Percentiles rank a stretch among this genome's conserved stretches.
phyloP scores from a whole-genome alignment of 306 rosid genomes.

The Vigna nakashimae region DNA sequence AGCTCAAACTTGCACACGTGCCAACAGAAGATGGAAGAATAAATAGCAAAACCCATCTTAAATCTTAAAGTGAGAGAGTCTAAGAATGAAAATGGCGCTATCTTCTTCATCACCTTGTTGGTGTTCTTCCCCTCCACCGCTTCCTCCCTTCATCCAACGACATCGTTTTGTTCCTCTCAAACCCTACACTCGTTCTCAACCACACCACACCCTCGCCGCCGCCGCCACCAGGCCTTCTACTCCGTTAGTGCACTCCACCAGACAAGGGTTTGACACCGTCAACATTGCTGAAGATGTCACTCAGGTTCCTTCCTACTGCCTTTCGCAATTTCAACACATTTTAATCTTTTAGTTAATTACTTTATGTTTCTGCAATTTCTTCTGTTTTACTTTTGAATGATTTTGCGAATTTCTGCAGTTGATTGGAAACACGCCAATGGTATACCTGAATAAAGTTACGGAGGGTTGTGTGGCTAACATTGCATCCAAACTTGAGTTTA shows the following conservation, averaged over 20 bases:
- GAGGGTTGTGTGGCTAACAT: constrained; percentile 80
- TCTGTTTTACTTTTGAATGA: neutral
- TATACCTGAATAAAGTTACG: constrained; percentile 86
- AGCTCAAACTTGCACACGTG: neutral
- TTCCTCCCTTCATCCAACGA: constrained; percentile 42
- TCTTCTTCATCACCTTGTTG: constrained; percentile 37
- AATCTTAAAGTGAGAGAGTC: constrained; percentile 10
- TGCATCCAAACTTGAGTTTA: constrained; percentile 98
- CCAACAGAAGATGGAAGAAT: neutral
- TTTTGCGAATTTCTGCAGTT: constrained; percentile 54
- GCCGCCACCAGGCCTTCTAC: constrained; percentile 44
- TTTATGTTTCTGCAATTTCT: neutral
- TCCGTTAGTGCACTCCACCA: constrained; percentile 45
- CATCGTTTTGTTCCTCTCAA: constrained; percentile 36
- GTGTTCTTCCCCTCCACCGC: constrained; percentile 36
- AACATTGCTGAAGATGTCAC: constrained; percentile 96
- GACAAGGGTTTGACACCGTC: constrained; percentile 72
- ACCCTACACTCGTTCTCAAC: constrained; percentile 11
- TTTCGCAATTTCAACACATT: neutral
- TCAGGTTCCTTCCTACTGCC: constrained; percentile 56
- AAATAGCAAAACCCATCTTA: constrained; percentile 52
- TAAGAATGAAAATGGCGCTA: constrained; percentile 47
- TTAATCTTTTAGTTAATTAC: neutral
- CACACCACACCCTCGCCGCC: neutral
- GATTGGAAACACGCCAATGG: constrained; percentile 95